A percentile compares a stretch with the other conserved stretches of the same genome.
Evolutionary conservation across 2,329 filamentous ascomycete genomes (phyloP).

Genomic region (Zasmidium cellare): DNA sequence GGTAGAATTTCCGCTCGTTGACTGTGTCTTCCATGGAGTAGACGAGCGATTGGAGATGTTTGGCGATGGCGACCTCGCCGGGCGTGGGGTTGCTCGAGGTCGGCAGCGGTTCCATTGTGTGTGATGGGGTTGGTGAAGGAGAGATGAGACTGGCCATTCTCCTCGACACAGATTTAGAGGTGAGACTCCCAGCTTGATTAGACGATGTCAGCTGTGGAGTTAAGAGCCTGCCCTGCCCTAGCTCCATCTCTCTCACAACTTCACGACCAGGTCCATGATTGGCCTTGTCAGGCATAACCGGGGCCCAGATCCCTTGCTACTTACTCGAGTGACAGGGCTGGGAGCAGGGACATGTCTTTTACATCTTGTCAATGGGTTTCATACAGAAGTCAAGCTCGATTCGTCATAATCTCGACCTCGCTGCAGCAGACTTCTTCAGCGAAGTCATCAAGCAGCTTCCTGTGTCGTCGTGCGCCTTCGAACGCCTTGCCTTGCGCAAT

Average conservation of each 20-base stretch:
- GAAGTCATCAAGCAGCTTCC: not conserved
- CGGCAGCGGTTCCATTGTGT: not conserved
- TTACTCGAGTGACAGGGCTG: too few relatives aligned
- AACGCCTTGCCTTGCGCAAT: constrained; percentile 11
- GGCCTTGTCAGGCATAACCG: too few relatives aligned
- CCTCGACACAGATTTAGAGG: too few relatives aligned
- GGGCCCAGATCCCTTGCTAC: too few relatives aligned
- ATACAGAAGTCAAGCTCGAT: not conserved
- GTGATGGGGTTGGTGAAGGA: too few relatives aligned
- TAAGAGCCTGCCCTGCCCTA: too few relatives aligned
- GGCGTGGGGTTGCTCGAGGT: not conserved
- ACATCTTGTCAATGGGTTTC: not conserved
- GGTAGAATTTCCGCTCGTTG: not conserved
- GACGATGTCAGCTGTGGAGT: too few relatives aligned
- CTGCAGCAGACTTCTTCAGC: not conserved
- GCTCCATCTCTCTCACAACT: too few relatives aligned
- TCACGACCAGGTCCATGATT: too few relatives aligned
- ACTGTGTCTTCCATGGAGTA: not conserved
- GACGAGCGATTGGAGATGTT: not conserved
- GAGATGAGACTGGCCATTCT: too few relatives aligned
- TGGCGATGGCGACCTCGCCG: not conserved
- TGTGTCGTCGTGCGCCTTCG: constrained; percentile 5
- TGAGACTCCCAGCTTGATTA: too few relatives aligned
- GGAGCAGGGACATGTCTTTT: too few relatives aligned
- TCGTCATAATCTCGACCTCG: not conserved